Base-by-base conservation (phyloP, 2,329 filamentous ascomycete genomes). In the Scedosporium boydii region DNA sequence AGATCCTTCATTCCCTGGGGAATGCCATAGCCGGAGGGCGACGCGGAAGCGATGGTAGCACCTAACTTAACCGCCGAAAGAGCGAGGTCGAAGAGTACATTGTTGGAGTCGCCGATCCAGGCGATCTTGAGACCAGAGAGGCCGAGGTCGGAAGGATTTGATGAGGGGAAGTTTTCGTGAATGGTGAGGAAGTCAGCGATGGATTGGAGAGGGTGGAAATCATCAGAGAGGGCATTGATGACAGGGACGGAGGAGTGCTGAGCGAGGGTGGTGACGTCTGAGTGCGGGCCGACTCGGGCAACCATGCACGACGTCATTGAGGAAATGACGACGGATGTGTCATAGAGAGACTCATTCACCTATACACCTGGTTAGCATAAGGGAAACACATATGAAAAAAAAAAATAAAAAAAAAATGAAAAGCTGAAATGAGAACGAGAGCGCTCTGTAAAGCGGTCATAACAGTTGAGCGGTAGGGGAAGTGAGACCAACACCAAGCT, bases 51-150 rank as follows among this genome's bases (percentile, higher is more conserved):
- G 65, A 99, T 83, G 69, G 96, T 83, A 27, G 96, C 86, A 56
- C 95, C 95, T 68, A 93, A 83, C 78, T 97, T 98, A 68, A 89
- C 79, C 63, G 90, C 92, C 48, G 85, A 93, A 67, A 95, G 93
- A 58, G 93, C 92, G 61, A 98, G 82, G 72, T 99, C 93, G 71
- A 93, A 97, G 26, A 98, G 84, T 29, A 99, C 93, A 69, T 99
- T 99, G 78, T 98, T 99, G 10, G 92, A 91, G 72, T 99, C 93
- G 61, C 93, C 93, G 56, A 99, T 82, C 95, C 95, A 99, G 16
- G 95, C 93, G 65, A 98, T 84, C 77, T 96, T 98, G 69, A 96
- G 76, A 1, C 91, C 91, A 67, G 90, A 84, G 4, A 96, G 79
- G 1, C 90, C 89, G 6, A 96, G 80, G 60, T 71, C 74, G 42